Evolutionary conservation across 371 early-diverging fungal genomes (phyloP).

Genomic region (Saksenaea vasiformis): DNA sequence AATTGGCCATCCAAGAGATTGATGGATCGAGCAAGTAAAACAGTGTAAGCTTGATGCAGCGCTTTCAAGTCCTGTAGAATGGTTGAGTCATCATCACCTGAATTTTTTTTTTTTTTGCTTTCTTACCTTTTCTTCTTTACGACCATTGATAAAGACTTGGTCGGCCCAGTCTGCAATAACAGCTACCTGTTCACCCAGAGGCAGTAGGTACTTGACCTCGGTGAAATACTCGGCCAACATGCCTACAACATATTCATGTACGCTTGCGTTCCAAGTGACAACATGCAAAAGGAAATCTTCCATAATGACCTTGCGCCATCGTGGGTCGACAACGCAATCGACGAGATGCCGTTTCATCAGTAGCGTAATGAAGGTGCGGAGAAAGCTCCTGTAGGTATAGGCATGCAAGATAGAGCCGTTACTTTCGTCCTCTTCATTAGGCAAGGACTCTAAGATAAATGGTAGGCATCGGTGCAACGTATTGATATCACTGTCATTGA

Average conservation of each 20-base stretch:
- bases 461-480: slow-evolving; percentile 47
- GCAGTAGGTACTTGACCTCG: slow-evolving; percentile 24
- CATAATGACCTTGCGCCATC: slow-evolving; percentile 47
- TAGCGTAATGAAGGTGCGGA: slow-evolving; percentile 47
- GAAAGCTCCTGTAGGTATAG: slow-evolving; percentile 52
- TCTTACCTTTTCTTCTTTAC: slow-evolving; percentile 36
- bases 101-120: not conserved
- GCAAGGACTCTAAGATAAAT: slow-evolving; percentile 40
- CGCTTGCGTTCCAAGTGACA: slow-evolving; percentile 38
- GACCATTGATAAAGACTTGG: slow-evolving; percentile 18
- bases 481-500: slow-evolving; percentile 40
- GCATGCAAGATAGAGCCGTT: slow-evolving; percentile 36
- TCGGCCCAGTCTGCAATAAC: slow-evolving; percentile 44
- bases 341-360: slow-evolving; percentile 42
- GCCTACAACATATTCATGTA: slow-evolving; percentile 44
- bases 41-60: slow-evolving; percentile 24
- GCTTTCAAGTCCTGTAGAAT: slow-evolving; percentile 15
- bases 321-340: slow-evolving; percentile 37
- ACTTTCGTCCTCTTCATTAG: slow-evolving; percentile 26
- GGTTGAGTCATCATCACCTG: not conserved
- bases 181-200: slow-evolving; percentile 31
- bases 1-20: slow-evolving; percentile 34
- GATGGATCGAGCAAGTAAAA: slow-evolving; percentile 28
- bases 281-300: slow-evolving; percentile 48
- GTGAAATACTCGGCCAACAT: slow-evolving; percentile 44